Evolutionary conservation across 805 yeast species (phyloP).

Genomic region (Cyberlindnera americana): DNA sequence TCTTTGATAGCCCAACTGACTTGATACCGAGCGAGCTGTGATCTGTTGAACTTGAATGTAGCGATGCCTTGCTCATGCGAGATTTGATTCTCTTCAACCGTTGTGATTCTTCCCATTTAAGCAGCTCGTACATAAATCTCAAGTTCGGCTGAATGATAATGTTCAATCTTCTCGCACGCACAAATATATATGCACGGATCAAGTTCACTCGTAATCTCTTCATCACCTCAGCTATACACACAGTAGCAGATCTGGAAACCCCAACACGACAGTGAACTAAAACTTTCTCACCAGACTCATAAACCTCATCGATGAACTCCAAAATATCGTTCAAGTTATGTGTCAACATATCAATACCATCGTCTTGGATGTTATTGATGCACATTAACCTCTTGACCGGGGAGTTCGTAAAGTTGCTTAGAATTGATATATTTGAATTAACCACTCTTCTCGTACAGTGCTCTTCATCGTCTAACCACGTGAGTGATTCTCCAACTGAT

Average conservation of each 20-base stretch:
- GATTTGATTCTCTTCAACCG: conserved; percentile 6
- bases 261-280: conserved; percentile 95
- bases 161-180: conserved; percentile 84
- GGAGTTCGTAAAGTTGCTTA: conserved; percentile 14
- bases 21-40: conserved; percentile 2
- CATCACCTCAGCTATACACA: conserved; percentile 95
- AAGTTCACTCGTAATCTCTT: conserved; percentile 60
- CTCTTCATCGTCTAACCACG: conserved; percentile 48
- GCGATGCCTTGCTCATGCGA: conserved; percentile 3
- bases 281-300: conserved; percentile 43
- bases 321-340: conserved; percentile 60
- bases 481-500: conserved; percentile 78
- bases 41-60: neutral
- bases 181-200: conserved; percentile 79
- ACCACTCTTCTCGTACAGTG: conserved; percentile 15
- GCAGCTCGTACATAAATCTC: conserved; percentile 85
- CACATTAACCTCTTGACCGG: conserved; percentile 40
- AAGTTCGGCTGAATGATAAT: conserved; percentile 93
- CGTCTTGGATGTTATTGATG: conserved; percentile 78
- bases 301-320: conserved; percentile 57
- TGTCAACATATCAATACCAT: conserved; percentile 79
- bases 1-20: conserved; percentile 8
- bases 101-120: conserved; percentile 54
- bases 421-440: conserved; percentile 20
- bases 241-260: conserved; percentile 91